These are phyloP conservation scores for Cinnamomum chago DNA, from an alignment of 164 flowering plant genomes.

Conservation along the genomic window DNA sequence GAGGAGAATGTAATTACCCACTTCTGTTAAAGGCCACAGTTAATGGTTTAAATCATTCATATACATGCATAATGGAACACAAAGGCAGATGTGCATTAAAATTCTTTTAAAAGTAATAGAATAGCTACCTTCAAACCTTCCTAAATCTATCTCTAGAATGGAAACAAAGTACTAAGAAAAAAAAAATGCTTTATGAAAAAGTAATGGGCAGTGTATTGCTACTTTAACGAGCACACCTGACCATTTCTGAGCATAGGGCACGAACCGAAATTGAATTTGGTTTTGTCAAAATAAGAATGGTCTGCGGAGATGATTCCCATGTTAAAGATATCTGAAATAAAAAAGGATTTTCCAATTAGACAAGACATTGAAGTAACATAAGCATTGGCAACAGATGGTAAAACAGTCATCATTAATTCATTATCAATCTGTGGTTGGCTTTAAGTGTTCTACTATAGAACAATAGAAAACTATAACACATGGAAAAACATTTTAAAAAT, in stretches of 20 bases:
- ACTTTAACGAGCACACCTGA: conserved; percentile 53
- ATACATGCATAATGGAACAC: background rate
- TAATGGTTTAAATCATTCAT: background rate
- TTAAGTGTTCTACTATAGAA: too few relatives aligned
- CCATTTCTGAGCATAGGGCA: conserved; percentile 72
- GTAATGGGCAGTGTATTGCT: background rate
- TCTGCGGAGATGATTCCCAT: conserved; percentile 88
- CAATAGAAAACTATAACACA: too few relatives aligned
- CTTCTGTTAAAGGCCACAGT: background rate
- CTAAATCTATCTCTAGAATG: background rate
- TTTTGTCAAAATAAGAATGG: conserved; percentile 83
- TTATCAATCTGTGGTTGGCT: background rate
- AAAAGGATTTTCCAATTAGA: conserved; percentile 17
- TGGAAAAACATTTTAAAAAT: too few relatives aligned
- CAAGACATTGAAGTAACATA: background rate
- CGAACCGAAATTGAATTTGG: conserved; percentile 84
- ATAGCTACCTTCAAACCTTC: background rate
- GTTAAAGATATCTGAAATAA: conserved; percentile 78
- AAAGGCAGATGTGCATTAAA: background rate
- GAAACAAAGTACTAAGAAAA: background rate
- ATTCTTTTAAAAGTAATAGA: background rate
- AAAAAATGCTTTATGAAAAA: background rate
- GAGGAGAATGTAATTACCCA: background rate
- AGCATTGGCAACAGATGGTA: background rate
- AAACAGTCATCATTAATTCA: background rate